Base-by-base conservation (phyloP, 441 rosid genomes). In the Geranium incanum region DNA sequence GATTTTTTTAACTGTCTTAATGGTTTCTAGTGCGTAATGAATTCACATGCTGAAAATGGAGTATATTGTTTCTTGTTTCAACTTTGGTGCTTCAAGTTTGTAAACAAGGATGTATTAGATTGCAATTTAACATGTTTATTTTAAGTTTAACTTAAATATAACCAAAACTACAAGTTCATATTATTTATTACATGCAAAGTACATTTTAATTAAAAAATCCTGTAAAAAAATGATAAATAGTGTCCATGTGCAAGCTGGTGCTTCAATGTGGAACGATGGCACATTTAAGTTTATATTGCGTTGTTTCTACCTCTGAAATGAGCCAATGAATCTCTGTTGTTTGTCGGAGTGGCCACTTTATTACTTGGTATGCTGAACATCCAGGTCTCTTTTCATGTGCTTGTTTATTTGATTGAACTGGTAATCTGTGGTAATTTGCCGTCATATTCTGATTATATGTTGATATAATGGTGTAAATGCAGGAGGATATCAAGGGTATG, bases 401-500 rank as follows among this genome's bases (percentile, higher is more conserved):
- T 60, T 60, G 36, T 60, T 23, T 33, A 60, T 60, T 60, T 60
- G 36, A 60, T 60, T 21, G 36, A 60, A 28, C 36, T 21, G 36
- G 36, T 60, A 21, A 60, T 21, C 33, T 21, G 28, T 28, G 19
- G 66, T 60, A 21, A 60, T 21, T 9, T 60, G 36, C 66, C 8
- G 66, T 60, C n/a, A 60, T 60, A 19, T 36, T 60, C 36, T 21
- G 66, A 60, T 28, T 6, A 60, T 55, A 33, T 75, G 55, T 68
- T 78, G 67, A 73, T 67, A 19, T 59, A 66, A 68, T 76, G 71
- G 11, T 75, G 55, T 78, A 60, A 69, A 76, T 87, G 78, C 90
- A 95, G 99, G 94, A 86, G 68, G 84, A 82, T 80, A 83, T 82
- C 74, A 88, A 77, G 80, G 75, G 68, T 69, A 81, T 85, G 80